Percentiles rank a stretch among this genome's conserved stretches.
These are phyloP conservation scores for Grosmannia penicillata DNA, from an alignment of 2,329 filamentous ascomycete species.

Conservation along the genomic window DNA sequence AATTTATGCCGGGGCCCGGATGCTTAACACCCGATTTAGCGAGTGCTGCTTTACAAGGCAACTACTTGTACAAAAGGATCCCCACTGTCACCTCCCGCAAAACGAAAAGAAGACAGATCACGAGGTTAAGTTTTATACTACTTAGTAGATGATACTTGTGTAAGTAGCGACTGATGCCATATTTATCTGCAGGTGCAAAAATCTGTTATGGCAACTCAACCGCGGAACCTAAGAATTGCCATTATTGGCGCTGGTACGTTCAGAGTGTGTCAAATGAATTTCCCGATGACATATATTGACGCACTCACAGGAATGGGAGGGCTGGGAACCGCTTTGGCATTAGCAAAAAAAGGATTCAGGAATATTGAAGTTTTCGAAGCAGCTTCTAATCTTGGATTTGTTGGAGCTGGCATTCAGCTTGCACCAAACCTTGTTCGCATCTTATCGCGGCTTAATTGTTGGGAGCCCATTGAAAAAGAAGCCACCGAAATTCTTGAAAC, in stretches of 20 bases:
- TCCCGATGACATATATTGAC: not conserved
- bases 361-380: slow-evolving; percentile 61
- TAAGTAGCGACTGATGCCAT: too few relatives aligned
- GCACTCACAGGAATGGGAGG: slow-evolving; percentile 62
- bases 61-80: too few relatives aligned
- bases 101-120: too few relatives aligned
- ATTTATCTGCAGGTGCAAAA: too few relatives aligned
- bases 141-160: too few relatives aligned
- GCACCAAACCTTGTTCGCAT: slow-evolving; percentile 71
- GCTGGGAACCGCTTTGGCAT: slow-evolving; percentile 52
- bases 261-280: not conserved
- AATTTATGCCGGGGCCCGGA: too few relatives aligned
- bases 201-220: too few relatives aligned
- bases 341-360: slow-evolving; percentile 62
- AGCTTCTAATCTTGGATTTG: slow-evolving; percentile 60
- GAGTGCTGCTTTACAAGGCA: too few relatives aligned
- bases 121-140: too few relatives aligned
- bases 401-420: slow-evolving; percentile 72
- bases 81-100: too few relatives aligned
- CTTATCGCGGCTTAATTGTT: slow-evolving; percentile 56
- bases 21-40: too few relatives aligned
- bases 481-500: slow-evolving; percentile 57
- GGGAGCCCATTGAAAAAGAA: slow-evolving; percentile 54
- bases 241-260: slow-evolving; percentile 22
- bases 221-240: slow-evolving; percentile 17